Base-by-base conservation (phyloP, 495 filamentous ascomycete genomes). In the Immersiella caudata region DNA sequence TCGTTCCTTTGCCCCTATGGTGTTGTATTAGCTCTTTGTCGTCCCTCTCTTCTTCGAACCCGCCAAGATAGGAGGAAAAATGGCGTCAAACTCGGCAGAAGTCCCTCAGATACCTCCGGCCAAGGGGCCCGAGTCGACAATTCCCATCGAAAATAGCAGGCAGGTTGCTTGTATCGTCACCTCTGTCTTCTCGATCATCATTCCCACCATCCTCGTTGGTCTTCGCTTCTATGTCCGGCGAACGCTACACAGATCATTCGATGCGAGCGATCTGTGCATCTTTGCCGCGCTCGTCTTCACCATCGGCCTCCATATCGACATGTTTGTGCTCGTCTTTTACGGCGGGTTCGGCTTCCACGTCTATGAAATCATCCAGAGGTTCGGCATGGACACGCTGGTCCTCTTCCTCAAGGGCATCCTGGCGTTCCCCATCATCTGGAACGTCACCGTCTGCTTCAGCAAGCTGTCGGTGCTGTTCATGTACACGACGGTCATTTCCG, bases 401-500 rank as follows among this genome's bases (percentile, higher is more conserved):
- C 59, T 67, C 22, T 67, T 67, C 52, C 60, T 62, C 51, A 67
- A 67, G 66, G 66, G 66, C 59, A 67, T 67, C 59, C 35, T 63
- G 33, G 66, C 66, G 9, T 67, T 67, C 35, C 66, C 60, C 52
- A 67, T 67, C 51, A 67, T 67, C 66, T 67, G 66, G 66, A 67
- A 63, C 52, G 3, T 67, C 21, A 62, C 59, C 51, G 62, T 67
- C 52, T 67, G 66, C 66, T 67, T 67, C 52, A 67, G 66, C 52
- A 70, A 70, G 62, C 55, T 70, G 35, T 70, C 68, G 60, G 66
- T 70, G 27, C 68, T 70, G 4, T 33, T 67, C 20, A 64, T 70
- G 52, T 70, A 70, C 33, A 62, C 52, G 6, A 70, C 6, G 18
- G 55, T 70, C 11, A 67, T 70, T 49, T 27, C 64, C 36, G 66